Evolutionary conservation across 2,329 filamentous ascomycete genomes (phyloP), one percentile per base, ranked within the genome.

Genomic region (Exserohilum rostratum): DNA sequence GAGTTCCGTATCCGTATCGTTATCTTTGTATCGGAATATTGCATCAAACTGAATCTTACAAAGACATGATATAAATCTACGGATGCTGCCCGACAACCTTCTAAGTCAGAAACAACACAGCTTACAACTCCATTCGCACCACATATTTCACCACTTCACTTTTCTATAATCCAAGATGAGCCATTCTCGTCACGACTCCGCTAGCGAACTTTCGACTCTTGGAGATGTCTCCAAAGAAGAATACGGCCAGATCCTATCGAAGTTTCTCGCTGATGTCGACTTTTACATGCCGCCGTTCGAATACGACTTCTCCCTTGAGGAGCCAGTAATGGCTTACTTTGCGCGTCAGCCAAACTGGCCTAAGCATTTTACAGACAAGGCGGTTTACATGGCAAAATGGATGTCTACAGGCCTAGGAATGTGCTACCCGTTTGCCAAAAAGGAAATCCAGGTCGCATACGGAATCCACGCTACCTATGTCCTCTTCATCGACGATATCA

Each of bases 381-480:
- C 55, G n/a, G 55, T 58, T 25, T 25, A 35, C 35, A 58, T 58
- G 55, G 55, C 55, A 20, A 58, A 58, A 40, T 58, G 55, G 55
- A 58, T 58, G 55, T 58, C 55, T 35, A 58, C 55, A 33, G 55
- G 55, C 29, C 37, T 58, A 4, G 55, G 55, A 10, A 58, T 58
- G 55, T 58, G 55, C 51, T 58, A 58, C 47, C 55, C 55, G 9
- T 58, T 58, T 38, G 50, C 55, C 15, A 18, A 51, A 30, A 54
- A 54, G 20, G 50, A 58, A 22, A 54, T 58, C 7, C 55, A 58
- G 35, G 50, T 58, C 37, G 50, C 55, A 48, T 58, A 58, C 38
- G 50, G 55, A 12, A 58, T 58, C 47, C 55, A 58, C 42, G 55
- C 55, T 11, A 58, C 55, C 46, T 54, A 58, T 42, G 55, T 58